Evolutionary conservation across 1,139 yeast genomes (phyloP), one percentile per base, ranked within the genome.

Genomic region (Candida sanyaensis): DNA sequence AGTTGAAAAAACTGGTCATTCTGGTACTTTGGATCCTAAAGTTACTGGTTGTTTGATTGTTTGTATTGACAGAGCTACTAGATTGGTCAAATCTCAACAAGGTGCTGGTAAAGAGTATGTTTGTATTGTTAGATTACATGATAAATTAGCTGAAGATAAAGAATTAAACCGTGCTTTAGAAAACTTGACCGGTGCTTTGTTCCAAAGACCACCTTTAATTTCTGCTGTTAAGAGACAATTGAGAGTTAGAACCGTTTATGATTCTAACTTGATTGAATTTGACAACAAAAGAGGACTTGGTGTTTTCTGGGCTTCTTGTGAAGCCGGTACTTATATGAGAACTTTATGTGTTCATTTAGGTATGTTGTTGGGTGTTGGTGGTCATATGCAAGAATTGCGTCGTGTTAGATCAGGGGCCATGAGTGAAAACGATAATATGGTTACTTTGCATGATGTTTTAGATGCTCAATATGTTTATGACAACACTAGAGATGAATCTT

Each of bases 21-120:
- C 97, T 49, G 99, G 99, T 76, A 93, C 99, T 55, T 82, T 93
- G 69, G 99, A 93, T 79, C 99, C 99, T 56, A 93, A 93, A 74
- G 99, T 93, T 63, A 93, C 99, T 50, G 96, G 96, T 56, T 93
- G 99, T 79, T 80, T 93, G 69, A 93, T 93, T 70, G 99, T 93
- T 53, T 93, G 99, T 82, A 81, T 93, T 60, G 99, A 93, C 72
- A 85, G 97, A 69, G 99, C 99, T 53, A 93, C 99, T 50, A 86
- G 99, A 75, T 80, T 93, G 66, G 99, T 93, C 59, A 93, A 93
- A 75, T 89, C 97, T 50, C 99, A 93, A 76, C 99, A 93, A 74
- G 98, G 99, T 75, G 99, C 99, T 46, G 99, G 99, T 81, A 93
- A 93, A 72, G 99, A 93, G 83, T 93, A 93, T 75, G 99, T 93